Evolutionary conservation across 2,329 filamentous ascomycete species (phyloP).

Genomic region (Talaromyces sp.): DNA sequence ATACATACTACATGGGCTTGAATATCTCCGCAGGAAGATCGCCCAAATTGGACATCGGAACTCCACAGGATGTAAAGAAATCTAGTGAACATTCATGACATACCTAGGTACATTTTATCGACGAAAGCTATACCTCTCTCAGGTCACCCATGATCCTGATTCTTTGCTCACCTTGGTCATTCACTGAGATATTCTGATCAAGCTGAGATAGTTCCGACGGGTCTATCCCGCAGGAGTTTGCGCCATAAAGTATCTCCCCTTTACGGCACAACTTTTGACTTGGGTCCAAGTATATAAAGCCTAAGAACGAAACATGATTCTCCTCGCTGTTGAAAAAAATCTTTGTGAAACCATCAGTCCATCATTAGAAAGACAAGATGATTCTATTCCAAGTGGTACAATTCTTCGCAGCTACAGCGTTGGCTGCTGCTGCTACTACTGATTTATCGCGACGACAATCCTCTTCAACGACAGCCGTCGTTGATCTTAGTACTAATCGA

Average conservation of each 20-base stretch:
- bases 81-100: neutral
- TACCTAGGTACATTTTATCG: neutral
- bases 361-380: neutral
- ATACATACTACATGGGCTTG: neutral
- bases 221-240: neutral
- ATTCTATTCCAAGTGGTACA: neutral
- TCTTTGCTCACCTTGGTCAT: neutral
- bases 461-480: neutral
- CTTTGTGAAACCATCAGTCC: neutral
- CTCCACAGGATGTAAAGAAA: neutral
- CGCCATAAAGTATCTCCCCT: neutral
- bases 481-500: neutral
- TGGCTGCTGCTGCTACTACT: neutral
- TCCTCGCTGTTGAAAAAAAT: neutral
- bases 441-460: neutral
- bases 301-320: neutral
- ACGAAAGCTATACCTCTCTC: neutral
- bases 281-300: neutral
- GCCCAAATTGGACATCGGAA: neutral
- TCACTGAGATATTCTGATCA: neutral
- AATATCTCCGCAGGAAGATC: neutral
- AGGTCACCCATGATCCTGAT: neutral
- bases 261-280: neutral
- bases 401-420: neutral
- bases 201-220: neutral